Conservation (phyloP, 202 grass and related monocot species). For the Setaria viridis region DNA sequence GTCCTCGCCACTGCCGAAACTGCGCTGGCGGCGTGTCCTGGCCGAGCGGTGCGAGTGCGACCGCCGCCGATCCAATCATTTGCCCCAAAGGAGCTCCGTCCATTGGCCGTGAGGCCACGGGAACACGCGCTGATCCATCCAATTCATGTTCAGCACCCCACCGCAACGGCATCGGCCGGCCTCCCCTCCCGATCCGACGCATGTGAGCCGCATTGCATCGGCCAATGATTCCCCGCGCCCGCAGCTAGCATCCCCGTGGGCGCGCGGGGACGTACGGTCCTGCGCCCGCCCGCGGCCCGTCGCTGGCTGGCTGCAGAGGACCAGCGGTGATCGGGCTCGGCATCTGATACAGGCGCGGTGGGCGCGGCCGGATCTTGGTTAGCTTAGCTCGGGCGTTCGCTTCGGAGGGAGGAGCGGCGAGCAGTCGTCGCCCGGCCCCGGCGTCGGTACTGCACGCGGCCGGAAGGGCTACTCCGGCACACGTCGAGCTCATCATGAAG, state of each 20-base stretch:
- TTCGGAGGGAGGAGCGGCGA: neutral
- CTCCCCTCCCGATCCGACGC: neutral
- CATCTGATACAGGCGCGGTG: neutral
- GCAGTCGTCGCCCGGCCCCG: neutral
- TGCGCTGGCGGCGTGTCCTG: conserved; percentile 44
- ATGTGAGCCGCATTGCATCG: neutral
- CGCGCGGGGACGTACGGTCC: neutral
- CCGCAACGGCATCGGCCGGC: neutral
- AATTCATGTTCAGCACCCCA: conserved; percentile 5
- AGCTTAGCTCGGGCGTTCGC: neutral
- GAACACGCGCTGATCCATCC: neutral
- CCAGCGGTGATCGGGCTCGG: neutral
- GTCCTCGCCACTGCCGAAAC: neutral
- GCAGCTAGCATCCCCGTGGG: neutral
- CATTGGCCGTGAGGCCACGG: neutral
- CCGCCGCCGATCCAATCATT: conserved; percentile 19
- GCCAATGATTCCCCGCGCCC: neutral
- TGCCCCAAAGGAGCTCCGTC: neutral
- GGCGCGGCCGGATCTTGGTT: neutral
- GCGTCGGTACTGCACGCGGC: neutral
- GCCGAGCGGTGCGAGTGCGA: neutral
- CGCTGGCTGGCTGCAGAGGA: neutral
- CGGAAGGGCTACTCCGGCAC: neutral
- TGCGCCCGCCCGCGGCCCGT: neutral
- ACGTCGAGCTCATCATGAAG: neutral